Percentiles rank a stretch among this genome's conserved stretches.
Evolutionary conservation across 225 moss, liverwort and hornwort genomes (phyloP).

Genomic region (Neckera pumila): DNA sequence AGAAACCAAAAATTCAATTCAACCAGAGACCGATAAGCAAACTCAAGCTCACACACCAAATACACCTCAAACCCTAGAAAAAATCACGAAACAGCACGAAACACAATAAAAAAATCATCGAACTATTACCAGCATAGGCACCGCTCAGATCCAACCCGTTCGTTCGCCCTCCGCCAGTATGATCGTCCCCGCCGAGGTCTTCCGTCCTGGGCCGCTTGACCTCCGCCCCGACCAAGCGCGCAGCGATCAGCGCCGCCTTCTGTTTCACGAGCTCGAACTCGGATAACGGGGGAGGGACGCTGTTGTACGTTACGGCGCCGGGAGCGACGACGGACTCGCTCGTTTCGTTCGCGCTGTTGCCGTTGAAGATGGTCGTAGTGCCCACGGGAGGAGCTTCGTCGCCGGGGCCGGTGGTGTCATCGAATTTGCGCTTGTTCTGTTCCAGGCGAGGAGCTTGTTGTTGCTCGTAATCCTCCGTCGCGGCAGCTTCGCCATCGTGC

Average conservation of each 20-base stretch:
- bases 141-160: slow-evolving; percentile 63
- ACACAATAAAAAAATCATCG: not conserved
- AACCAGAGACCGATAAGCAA: not conserved
- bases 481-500: slow-evolving; percentile 59
- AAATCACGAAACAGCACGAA: not conserved
- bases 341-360: slow-evolving; percentile 3
- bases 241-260: slow-evolving; percentile 91
- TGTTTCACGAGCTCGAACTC: slow-evolving; percentile 97
- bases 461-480: slow-evolving; percentile 60
- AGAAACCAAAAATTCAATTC: not conserved
- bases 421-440: slow-evolving; percentile 85
- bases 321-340: slow-evolving; percentile 2
- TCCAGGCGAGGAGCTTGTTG: slow-evolving; percentile 49
- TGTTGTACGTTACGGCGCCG: slow-evolving; percentile 53
- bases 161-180: slow-evolving; percentile 24
- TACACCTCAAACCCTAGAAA: not conserved
- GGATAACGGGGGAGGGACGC: slow-evolving; percentile 74
- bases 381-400: slow-evolving; percentile 21
- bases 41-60: not conserved
- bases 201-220: slow-evolving; percentile 90
- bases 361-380: slow-evolving; percentile 26
- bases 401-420: slow-evolving; percentile 25
- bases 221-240: slow-evolving; percentile 76
- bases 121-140: slow-evolving; percentile 45
- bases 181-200: slow-evolving; percentile 55